Base-by-base conservation (phyloP, 495 filamentous ascomycete genomes). In the Clohesyomyces aquaticus region DNA sequence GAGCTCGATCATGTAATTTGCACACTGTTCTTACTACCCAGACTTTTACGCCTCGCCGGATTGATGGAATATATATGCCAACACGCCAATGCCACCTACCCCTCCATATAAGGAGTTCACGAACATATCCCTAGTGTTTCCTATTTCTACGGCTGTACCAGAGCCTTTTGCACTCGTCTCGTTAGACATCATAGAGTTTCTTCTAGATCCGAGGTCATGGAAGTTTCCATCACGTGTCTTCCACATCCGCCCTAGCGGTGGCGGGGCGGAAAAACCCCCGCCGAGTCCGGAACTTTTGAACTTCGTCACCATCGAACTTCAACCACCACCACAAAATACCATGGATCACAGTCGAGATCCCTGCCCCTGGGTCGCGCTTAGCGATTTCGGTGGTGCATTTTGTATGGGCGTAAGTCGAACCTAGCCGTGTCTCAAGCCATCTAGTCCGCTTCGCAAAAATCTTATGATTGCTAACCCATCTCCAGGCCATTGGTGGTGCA, bases 311-410 rank as follows among this genome's bases (percentile, higher is more conserved):
- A 22, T 53, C 29, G 45, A 3, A n/a, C 23, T 12, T 38, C 53
- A 19, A 43, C 27, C 54, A 51, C 56, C 41, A 51, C 18, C 29
- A 0, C 22, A 45, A 51, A 27, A 19, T 16, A 55, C 32, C 26
- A 85, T 96, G 87, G 81, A 98, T 80, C 82, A 97, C 78, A 77
- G 85, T 69, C 84, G 95, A 83, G 79, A 96, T 76, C 93, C 93
- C 52, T 97, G 94, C 75, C 94, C 95, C 41, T 97, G 91, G 91
- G 93, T 98, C 69, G 87, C 92, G 60, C 83, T 98, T 62, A 96
- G 89, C 75, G 94, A 98, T 75, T 98, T 97, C 69, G 94, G 94
- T 65, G 94, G 94, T 76, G 95, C 94, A 47, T 98, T 98, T 73
- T 87, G 84, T 71, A 98, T 98, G 94, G 93, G 93, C 61, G 91